Evolutionary conservation across 352 stramenopile species (phyloP), one percentile per base, ranked within the genome.

Genomic region (Pythium aphanidermatum): DNA sequence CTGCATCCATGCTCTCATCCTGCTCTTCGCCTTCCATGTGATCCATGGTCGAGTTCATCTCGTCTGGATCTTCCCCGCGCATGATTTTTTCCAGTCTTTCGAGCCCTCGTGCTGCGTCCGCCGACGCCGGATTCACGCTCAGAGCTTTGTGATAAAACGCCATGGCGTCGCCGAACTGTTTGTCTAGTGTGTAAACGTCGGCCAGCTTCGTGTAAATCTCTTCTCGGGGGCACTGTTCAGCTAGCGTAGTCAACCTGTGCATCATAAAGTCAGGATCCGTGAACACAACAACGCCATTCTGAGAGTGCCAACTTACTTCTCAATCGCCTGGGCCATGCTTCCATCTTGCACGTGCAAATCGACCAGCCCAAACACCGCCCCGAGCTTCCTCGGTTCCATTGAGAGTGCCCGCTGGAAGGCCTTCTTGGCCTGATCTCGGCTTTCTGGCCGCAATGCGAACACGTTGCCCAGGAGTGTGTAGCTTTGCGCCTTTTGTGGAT

Each of bases 11-110:
- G 25, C 65, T 83, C 21, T 72, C 70, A 21, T 83, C 68, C 25
- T 65, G 60, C 27, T 78, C 71, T 38, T 81, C 72, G 4, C 55
- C 46, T 19, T 76, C 74, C 46, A 85, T 53, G 49, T 77, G 62
- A 25, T 85, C 73, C 58, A 86, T 75, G 11, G 66, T 75, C 31
- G 70, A 71, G 54, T 63, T 83, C 27, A 83, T 42, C 27, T 83
- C 74, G 44, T 93, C 75, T 0, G 74, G 73, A 45, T 90, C 75
- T 26, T 90, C 76, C 4, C 74, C 78, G 8, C 71, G 75, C 74
- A 91, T 83, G 24, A 90, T 57, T 53, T 85, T 86, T 54, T 93
- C 81, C 2, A 93, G 60, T 4, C 76, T 72, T 8, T 91, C 75
- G 12, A 93, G 44, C 0, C 70, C 81, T 3, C 62, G 61, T 8